Evolutionary conservation across 176 grass and related monocot genomes (phyloP), one percentile per base, ranked within the genome.

Genomic region (Canna indica): DNA sequence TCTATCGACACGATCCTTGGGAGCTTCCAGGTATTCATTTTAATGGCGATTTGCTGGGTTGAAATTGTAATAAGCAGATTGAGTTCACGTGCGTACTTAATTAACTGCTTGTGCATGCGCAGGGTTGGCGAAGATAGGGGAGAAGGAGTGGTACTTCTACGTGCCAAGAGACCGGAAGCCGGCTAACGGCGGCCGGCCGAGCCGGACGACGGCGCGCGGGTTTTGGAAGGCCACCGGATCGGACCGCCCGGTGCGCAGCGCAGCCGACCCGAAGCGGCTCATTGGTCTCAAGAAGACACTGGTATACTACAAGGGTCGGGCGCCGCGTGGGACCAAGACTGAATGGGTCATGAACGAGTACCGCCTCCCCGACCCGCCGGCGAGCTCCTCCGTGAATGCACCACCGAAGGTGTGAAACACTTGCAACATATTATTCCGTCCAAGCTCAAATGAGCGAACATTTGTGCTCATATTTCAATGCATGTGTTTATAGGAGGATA

Each of bases 281-380:
- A 88, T 96, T 32, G 92, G 92, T 17, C 76, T 91, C 25, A 96
- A 96, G 86, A 96, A 96, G 85, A 96, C 92, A 52, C 77, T 96
- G 0, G 92, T 96, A 0, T 96, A 96, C 75, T 96, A 96, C 76
- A 47, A 86, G 67, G 92, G 92, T 0, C 85, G 92, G 15, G 92
- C 92, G 4, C 92, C 92, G 0, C 81, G 88, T 0, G 92, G 92
- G 70, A 81, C 73, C 50, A 96, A 91, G 83, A 96, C 92, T 0
- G 85, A 91, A 35, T 96, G 92, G 92, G 83, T 96, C 63, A 96
- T 96, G 92, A 96, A 96, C 61, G 92, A 96, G 81, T 96, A 96
- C 77, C 83, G 92, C 13, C 81, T 96, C 66, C 92, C 88, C 16
- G 82, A 81, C 9, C 46, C 32, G 17, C 18, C 64, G 2, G 26